Percentiles rank a stretch among this genome's conserved stretches.
These are phyloP conservation scores for Camellia lanceoleosa DNA, from an alignment of 148 eudicot species.

Conservation along the genomic window DNA sequence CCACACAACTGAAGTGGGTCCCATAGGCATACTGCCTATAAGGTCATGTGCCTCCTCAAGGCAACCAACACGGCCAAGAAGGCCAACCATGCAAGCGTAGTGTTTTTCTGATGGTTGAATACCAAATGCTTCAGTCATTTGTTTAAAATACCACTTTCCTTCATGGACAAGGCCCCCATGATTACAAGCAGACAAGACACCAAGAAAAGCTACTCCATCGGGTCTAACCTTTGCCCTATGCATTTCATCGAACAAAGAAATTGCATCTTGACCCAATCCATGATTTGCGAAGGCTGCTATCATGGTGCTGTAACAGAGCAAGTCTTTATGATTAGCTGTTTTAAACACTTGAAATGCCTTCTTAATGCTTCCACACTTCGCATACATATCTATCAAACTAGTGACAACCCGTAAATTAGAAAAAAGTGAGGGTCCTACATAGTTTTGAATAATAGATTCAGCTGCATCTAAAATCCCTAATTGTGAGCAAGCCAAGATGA, in stretches of 20 bases:
- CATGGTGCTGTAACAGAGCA: conserved; percentile 28
- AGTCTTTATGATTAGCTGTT: conserved; percentile 20
- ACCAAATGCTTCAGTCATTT: conserved; percentile 17
- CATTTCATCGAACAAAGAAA: conserved; percentile 28
- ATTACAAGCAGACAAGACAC: conserved; percentile 34
- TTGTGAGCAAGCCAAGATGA: conserved; percentile 33
- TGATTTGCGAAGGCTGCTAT: conserved; percentile 35
- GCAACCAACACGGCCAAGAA: conserved; percentile 28
- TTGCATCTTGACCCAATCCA: conserved; percentile 27
- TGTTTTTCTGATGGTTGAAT: conserved; percentile 24
- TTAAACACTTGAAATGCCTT: conserved; percentile 30
- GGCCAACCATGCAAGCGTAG: conserved; percentile 31
- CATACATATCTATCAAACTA: conserved; percentile 32
- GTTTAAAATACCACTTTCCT: conserved; percentile 22
- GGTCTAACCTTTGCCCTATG: conserved; percentile 13
- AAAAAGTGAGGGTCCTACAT: conserved; percentile 17
- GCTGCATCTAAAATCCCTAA: conserved; percentile 32
- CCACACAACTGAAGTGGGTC: conserved; percentile 30
- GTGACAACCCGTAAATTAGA: conserved; percentile 23
- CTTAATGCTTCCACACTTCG: conserved; percentile 34
- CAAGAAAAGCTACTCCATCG: conserved; percentile 31
- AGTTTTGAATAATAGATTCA: conserved; percentile 20
- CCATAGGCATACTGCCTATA: conserved; percentile 22
- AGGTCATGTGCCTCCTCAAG: conserved; percentile 24
- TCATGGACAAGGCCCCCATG: conserved; percentile 28